A percentile compares a stretch with the other conserved stretches of the same genome.
Conservation (phyloP, 2,329 filamentous ascomycete genomes). For the Aspergillus fischeri region DNA sequence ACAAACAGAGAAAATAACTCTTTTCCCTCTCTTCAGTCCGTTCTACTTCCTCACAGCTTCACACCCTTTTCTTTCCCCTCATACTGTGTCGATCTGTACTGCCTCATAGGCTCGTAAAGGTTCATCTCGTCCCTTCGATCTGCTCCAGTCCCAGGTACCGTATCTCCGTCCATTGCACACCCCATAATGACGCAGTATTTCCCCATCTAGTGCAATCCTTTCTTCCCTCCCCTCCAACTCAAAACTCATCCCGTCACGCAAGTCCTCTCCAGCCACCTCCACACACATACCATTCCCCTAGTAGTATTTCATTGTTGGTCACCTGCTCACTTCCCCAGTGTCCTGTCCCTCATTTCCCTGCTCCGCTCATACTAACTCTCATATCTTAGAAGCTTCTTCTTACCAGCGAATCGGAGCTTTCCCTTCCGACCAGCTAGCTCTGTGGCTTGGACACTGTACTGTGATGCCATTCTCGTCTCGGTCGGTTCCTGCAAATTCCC, state of each 20-base stretch:
- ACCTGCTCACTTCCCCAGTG: not conserved
- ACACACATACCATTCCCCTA: slow-evolving; percentile 21
- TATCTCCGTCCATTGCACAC: slow-evolving; percentile 12
- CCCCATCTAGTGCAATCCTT: slow-evolving; percentile 9
- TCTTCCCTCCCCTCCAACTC: slow-evolving; percentile 11
- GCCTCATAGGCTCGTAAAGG: not conserved
- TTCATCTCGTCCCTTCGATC: slow-evolving; percentile 1
- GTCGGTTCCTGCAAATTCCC: slow-evolving; percentile 4
- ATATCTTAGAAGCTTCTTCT: slow-evolving; percentile 11
- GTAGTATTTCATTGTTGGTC: not conserved
- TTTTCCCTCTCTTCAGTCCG: not conserved
- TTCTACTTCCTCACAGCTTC: not conserved
- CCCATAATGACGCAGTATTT: slow-evolving; percentile 37
- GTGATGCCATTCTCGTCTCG: slow-evolving; percentile 6
- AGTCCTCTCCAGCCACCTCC: slow-evolving; percentile 19
- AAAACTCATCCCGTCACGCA: slow-evolving; percentile 16
- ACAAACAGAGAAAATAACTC: not conserved
- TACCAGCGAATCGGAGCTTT: slow-evolving; percentile 22
- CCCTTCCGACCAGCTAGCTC: slow-evolving; percentile 19
- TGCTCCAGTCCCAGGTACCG: not conserved
- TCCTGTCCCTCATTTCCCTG: slow-evolving; percentile 2
- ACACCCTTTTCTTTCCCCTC: not conserved
- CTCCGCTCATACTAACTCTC: slow-evolving; percentile 13
- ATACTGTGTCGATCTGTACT: not conserved
- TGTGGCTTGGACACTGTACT: slow-evolving; percentile 12